Conservation (phyloP, 2,329 filamentous ascomycete species). For the Cordyceps cateniannulata region DNA sequence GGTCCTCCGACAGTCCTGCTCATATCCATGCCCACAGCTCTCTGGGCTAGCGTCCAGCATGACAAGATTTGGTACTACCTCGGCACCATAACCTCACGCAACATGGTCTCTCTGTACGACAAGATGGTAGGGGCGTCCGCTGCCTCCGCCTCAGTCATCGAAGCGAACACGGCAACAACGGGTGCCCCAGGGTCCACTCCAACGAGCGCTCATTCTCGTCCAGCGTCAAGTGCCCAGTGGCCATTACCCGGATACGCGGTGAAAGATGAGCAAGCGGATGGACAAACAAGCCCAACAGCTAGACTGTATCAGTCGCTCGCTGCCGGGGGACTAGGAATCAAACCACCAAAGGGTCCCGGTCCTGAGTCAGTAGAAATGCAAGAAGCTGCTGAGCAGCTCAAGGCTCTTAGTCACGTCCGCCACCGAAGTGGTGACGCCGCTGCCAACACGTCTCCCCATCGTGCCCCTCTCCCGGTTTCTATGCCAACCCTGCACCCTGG, state of each 20-base stretch:
- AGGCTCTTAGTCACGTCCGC: conserved; percentile 57
- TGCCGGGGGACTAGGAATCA: conserved; percentile 17
- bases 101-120: conserved; percentile 59
- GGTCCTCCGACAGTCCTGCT: conserved; percentile 60
- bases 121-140: conserved; percentile 41
- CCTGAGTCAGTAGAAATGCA: conserved; percentile 64
- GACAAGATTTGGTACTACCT: conserved; percentile 62
- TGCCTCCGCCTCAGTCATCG: not conserved
- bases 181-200: not conserved
- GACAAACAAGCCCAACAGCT: conserved; percentile 21
- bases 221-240: not conserved
- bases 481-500: not conserved
- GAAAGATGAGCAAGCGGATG: not conserved
- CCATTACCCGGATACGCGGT: not conserved
- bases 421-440: conserved; percentile 42
- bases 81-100: conserved; percentile 60
- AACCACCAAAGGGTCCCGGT: conserved; percentile 28
- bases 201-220: not conserved
- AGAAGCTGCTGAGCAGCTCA: conserved; percentile 60
- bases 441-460: conserved; percentile 11
- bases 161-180: not conserved
- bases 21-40: conserved; percentile 57
- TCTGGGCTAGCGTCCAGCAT: conserved; percentile 59
- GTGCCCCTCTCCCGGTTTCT: conserved; percentile 11
- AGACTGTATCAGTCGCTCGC: conserved; percentile 6